A percentile compares a stretch with the other conserved stretches of the same genome.
These are phyloP conservation scores for Thelonectria rubi DNA, from an alignment of 2,329 filamentous ascomycete genomes.

Conservation along the genomic window DNA sequence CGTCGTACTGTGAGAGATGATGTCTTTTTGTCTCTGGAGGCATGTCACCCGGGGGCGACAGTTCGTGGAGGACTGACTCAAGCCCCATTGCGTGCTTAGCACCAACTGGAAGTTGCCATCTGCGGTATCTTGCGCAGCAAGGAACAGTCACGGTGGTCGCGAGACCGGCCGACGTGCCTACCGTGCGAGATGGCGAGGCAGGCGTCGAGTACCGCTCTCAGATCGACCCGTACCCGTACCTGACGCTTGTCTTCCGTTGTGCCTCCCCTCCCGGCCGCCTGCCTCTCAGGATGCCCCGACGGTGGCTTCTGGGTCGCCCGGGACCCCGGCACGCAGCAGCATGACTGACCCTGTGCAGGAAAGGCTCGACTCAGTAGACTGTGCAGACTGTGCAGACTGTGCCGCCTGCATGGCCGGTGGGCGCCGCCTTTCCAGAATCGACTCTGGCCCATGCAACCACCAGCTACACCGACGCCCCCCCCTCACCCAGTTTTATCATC, in stretches of 20 bases:
- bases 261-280: slow-evolving; percentile 7
- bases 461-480: slow-evolving; percentile 3
- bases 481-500: slow-evolving; percentile 11
- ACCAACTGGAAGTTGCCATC: too few relatives aligned
- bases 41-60: not conserved
- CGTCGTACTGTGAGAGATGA: not conserved
- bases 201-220: not conserved
- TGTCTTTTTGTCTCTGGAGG: slow-evolving; percentile 2
- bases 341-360: too few relatives aligned
- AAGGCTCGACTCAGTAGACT: not conserved
- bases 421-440: slow-evolving; percentile 19
- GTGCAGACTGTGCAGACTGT: slow-evolving; percentile 1
- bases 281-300: slow-evolving; percentile 3
- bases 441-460: not conserved
- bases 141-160: not conserved
- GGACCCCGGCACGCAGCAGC: slow-evolving; percentile 13
- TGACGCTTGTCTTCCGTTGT: slow-evolving; percentile 13
- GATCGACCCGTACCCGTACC: slow-evolving; percentile 11
- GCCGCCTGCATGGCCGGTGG: slow-evolving; percentile 7
- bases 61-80: not conserved
- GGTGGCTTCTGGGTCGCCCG: slow-evolving; percentile 10
- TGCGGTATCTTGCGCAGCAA: not conserved
- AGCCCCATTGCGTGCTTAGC: not conserved
- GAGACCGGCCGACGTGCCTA: not conserved
- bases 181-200: not conserved